These are phyloP conservation scores for Brassica nigra DNA, from an alignment of 345 rosid species.

Conservation along the genomic window DNA sequence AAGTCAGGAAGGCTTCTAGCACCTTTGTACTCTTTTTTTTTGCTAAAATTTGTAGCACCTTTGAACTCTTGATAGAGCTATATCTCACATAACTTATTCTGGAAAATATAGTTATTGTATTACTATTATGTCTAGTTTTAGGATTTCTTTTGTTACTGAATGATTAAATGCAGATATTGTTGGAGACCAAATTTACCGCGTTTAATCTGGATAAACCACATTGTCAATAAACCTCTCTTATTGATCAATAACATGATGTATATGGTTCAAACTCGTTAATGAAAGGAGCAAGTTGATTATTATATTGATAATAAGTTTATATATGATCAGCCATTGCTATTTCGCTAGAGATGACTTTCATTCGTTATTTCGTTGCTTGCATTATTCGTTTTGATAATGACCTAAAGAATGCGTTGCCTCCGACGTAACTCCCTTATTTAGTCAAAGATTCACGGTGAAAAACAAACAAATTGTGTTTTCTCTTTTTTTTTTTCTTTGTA, in stretches of 20 bases:
- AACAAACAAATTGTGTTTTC: not conserved
- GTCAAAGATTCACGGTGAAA: constrained; percentile 1
- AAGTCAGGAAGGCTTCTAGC: too few relatives aligned
- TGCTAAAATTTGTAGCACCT: too few relatives aligned
- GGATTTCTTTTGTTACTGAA: too few relatives aligned
- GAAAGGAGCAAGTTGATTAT: constrained; percentile 8
- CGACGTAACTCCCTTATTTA: not conserved
- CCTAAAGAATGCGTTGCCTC: constrained; percentile 1
- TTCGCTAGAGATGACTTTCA: constrained; percentile 14
- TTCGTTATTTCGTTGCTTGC: constrained; percentile 5
- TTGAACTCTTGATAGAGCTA: too few relatives aligned
- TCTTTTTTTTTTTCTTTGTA: not conserved
- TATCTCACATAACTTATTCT: too few relatives aligned
- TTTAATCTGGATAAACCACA: not conserved
- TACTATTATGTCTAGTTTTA: too few relatives aligned
- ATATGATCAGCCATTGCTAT: not conserved
- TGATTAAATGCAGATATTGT: too few relatives aligned
- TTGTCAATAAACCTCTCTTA: not conserved
- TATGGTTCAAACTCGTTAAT: not conserved
- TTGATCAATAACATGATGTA: not conserved
- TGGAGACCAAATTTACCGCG: too few relatives aligned
- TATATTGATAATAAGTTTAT: not conserved
- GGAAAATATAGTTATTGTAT: too few relatives aligned
- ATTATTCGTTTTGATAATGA: constrained; percentile 22
- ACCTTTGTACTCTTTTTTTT: too few relatives aligned